These are phyloP conservation scores for Dioszegia crocea DNA, from an alignment of 768 basidiomycete genomes.

Conservation along the genomic window DNA sequence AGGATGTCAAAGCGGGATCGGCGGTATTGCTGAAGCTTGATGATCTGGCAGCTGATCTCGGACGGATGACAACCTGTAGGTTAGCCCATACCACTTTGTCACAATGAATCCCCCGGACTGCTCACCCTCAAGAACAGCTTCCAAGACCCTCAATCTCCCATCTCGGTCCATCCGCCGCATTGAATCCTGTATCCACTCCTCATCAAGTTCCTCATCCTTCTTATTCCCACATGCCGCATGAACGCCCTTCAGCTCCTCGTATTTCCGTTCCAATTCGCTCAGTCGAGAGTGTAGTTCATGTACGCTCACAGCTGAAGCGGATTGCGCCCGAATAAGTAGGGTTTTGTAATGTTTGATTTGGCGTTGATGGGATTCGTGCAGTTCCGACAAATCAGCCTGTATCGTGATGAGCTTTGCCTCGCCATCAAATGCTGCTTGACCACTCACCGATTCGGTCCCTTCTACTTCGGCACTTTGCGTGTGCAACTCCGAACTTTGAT, in stretches of 20 bases:
- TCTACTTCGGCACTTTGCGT: slow-evolving; percentile 18
- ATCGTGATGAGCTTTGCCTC: background rate
- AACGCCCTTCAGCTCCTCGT: slow-evolving; percentile 9
- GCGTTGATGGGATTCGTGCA: slow-evolving; percentile 10
- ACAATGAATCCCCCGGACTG: background rate
- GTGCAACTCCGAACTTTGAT: slow-evolving; percentile 28
- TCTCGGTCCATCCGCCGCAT: slow-evolving; percentile 12
- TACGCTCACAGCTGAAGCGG: slow-evolving; percentile 21
- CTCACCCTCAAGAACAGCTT: slow-evolving; percentile 30
- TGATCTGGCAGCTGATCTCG: slow-evolving; percentile 77
- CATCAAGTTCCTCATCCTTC: background rate
- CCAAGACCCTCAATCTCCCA: slow-evolving; percentile 22
- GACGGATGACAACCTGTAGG: slow-evolving; percentile 70
- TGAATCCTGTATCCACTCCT: background rate
- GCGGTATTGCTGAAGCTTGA: slow-evolving; percentile 76
- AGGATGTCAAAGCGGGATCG: slow-evolving; percentile 78
- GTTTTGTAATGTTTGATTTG: slow-evolving; percentile 26
- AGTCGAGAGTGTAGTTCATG: slow-evolving; percentile 21
- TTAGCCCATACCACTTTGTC: background rate
- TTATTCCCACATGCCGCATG: slow-evolving; percentile 5
- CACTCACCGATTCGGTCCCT: background rate
- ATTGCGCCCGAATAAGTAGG: slow-evolving; percentile 25
- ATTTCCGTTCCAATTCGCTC: slow-evolving; percentile 14
- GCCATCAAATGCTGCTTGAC: too few relatives aligned
- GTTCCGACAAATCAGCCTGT: slow-evolving; percentile 9